Evolutionary conservation across 2,329 filamentous ascomycete species (phyloP).

Genomic region (Fusarium xyrophilum): DNA sequence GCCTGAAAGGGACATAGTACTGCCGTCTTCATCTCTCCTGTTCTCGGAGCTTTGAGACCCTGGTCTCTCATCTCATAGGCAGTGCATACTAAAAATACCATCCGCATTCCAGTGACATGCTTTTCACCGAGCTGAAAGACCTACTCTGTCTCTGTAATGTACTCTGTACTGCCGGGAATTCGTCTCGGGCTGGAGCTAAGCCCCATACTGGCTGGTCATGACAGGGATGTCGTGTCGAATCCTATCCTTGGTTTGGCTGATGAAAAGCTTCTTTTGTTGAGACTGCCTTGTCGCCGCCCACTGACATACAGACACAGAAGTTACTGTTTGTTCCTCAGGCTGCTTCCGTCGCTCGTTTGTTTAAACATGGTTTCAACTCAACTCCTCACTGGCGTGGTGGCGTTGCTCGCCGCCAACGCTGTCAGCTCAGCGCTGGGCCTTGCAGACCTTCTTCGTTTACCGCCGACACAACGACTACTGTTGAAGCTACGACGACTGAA

Average conservation of each 20-base stretch:
- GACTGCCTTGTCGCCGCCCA: no score
- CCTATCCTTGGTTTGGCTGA: background rate
- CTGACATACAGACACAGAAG: no score
- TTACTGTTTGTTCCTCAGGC: no score
- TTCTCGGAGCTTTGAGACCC: background rate
- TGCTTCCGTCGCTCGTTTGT: no score
- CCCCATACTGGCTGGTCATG: background rate
- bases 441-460: background rate
- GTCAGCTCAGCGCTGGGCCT: no score
- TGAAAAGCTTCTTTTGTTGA: conserved; percentile 15
- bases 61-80: background rate
- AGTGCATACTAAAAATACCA: conserved; percentile 16
- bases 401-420: no score
- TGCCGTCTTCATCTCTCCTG: background rate
- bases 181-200: background rate
- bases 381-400: background rate
- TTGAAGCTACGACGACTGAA: background rate
- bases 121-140: background rate
- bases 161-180: no score
- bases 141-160: no score
- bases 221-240: background rate
- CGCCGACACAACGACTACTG: background rate
- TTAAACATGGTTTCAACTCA: no score
- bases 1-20: conserved; percentile 19
- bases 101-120: conserved; percentile 13